These are phyloP conservation scores for Aspergillus sp. DNA, from an alignment of 2,329 filamentous ascomycete genomes.

Conservation along the genomic window DNA sequence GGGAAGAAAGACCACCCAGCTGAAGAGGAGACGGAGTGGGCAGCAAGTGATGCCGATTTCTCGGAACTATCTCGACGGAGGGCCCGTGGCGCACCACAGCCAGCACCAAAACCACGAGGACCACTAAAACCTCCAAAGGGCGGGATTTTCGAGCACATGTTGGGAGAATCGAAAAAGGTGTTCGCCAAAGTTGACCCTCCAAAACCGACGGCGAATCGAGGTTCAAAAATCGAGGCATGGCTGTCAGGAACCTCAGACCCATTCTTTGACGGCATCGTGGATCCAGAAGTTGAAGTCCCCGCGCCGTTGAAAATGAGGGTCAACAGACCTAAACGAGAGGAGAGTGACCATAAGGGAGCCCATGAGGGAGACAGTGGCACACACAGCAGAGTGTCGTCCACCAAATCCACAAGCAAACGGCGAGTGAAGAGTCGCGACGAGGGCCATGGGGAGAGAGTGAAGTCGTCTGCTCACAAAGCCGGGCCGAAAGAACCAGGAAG, in stretches of 20 bases:
- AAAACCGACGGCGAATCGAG: constrained; percentile 39
- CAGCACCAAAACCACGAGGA: constrained; percentile 15
- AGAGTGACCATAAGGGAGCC: constrained; percentile 18
- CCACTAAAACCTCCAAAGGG: constrained; percentile 36
- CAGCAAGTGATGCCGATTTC: constrained; percentile 38
- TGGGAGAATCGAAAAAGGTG: constrained; percentile 44
- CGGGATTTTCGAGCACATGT: constrained; percentile 43
- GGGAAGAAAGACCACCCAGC: constrained; percentile 24
- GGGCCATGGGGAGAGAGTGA: constrained; percentile 13
- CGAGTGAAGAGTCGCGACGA: constrained; percentile 20
- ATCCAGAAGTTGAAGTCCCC: constrained; percentile 36
- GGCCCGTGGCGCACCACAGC: constrained; percentile 26
- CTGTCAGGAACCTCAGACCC: constrained; percentile 56
- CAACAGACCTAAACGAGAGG: constrained; percentile 28
- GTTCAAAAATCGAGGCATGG: constrained; percentile 61
- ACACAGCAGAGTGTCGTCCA: constrained; percentile 14
- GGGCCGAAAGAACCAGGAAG: constrained; percentile 5
- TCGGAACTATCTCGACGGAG: constrained; percentile 37
- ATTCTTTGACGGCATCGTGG: constrained; percentile 44
- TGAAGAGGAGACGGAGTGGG: constrained; percentile 34
- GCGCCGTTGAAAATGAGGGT: constrained; percentile 42
- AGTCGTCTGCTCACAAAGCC: constrained; percentile 7
- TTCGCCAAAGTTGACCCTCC: constrained; percentile 42
- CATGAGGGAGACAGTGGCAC: constrained; percentile 22
- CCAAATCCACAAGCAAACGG: constrained; percentile 9